A percentile compares a stretch with the other conserved stretches of the same genome.
Evolutionary conservation across 257 asterid species (phyloP).

Genomic region (Fraxinus cuspidata): DNA sequence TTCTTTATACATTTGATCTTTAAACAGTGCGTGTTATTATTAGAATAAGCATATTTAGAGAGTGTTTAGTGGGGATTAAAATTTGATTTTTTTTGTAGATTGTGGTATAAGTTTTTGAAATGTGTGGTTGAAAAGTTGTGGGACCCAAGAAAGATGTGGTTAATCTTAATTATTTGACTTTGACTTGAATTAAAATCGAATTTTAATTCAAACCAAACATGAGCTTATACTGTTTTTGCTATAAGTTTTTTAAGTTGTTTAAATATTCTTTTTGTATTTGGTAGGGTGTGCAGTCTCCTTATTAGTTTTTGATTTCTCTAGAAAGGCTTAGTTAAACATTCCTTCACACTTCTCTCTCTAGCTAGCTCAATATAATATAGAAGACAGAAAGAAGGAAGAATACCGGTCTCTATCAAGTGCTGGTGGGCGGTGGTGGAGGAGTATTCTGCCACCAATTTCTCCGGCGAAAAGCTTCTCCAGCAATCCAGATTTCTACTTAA

Average conservation of each 20-base stretch:
- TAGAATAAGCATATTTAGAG: too few species aligned
- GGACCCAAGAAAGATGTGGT: too few species aligned
- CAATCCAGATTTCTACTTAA: constrained; percentile 35
- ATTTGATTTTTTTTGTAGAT: too few species aligned
- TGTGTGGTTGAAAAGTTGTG: too few species aligned
- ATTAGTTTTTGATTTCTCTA: constrained; percentile 20
- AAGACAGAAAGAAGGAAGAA: neutral
- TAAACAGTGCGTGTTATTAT: too few species aligned
- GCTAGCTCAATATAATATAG: constrained; percentile 1
- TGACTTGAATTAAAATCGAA: too few species aligned
- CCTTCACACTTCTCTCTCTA: constrained; percentile 17
- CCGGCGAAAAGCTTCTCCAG: constrained; percentile 33
- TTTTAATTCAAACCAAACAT: too few species aligned
- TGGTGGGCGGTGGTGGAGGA: constrained; percentile 45
- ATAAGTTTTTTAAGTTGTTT: neutral
- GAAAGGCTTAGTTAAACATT: constrained; percentile 34
- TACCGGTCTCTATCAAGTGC: constrained; percentile 52
- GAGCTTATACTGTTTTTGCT: neutral
- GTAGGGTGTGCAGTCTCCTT: constrained; percentile 33
- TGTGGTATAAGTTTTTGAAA: too few species aligned
- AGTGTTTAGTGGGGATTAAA: too few species aligned
- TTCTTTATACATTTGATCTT: too few species aligned
- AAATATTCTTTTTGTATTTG: constrained; percentile 24
- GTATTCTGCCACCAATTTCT: constrained; percentile 53
- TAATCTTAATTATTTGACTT: too few species aligned